Base-by-base conservation (phyloP, 1,284 basidiomycete species). In the Puccinia coronata region DNA sequence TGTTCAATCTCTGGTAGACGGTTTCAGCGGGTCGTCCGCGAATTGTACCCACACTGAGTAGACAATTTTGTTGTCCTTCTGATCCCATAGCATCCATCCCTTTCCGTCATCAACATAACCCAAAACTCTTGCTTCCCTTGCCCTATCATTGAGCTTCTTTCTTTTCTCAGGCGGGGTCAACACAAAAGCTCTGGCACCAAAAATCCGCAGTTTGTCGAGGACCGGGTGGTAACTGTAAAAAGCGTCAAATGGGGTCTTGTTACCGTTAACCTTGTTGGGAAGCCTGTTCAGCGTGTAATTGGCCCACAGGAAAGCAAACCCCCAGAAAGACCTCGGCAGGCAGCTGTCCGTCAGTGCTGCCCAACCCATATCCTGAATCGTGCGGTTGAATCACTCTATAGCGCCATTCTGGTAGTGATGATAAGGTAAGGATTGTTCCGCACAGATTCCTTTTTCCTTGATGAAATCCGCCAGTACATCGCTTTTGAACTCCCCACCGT, bases 331-430 rank as follows among this genome's bases (percentile, higher is more conserved):
- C 20, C 39, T 34, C 6, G 14, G 20, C 9, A 75, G 36, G 8
- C 25, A 11, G 34, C 51, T 57, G 8, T 16, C 72, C 23, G 39
- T 16, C 23, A 75, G n/a, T 2, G 61, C 1, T 0, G 72, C 43
- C 39, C 39, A 4, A 5, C 72, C 72, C 49, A 55, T 75, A 16
- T 75, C 72, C 36, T 28, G 25, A 2, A 75, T 23, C n/a, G 72
- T 75, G 0, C 72, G 2, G 20, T 75, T 75, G 55, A 41, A 59
- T 0, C 72, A 53, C 31, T 75, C 55, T 1, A 59, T 43, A 1
- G 28, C 12, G 1, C 72, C 72, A 34, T 75, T 75, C 14, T 75
- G 72, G 16, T 59, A 55, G 23, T 55, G 72, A 12, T 55, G 41
- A 18, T 75, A 75, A 2, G 72, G 31, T 1, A 57, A 25, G 0